A percentile compares a stretch with the other conserved stretches of the same genome.
phyloP scores from a whole-genome alignment of 441 rosid genomes.

The Melastoma candidum region DNA sequence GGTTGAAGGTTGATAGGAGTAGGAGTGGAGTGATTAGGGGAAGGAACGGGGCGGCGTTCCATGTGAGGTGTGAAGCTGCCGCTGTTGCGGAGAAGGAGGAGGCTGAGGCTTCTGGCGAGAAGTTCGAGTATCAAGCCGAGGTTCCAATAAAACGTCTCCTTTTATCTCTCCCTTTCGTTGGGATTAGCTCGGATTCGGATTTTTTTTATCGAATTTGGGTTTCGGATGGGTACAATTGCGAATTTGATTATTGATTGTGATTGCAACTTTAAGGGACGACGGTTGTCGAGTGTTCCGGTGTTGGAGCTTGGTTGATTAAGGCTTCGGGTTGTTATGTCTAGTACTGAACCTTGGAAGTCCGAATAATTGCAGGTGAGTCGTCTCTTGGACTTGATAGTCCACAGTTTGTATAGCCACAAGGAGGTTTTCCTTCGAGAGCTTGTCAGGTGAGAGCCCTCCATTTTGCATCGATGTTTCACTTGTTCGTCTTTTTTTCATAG shows the following conservation, averaged over 20 bases:
- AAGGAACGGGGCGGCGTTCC: slow-evolving; percentile 55
- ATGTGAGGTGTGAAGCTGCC: too few species aligned
- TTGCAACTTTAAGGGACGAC: too few species aligned
- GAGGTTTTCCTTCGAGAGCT: slow-evolving; percentile 92
- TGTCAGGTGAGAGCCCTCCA: slow-evolving; percentile 56
- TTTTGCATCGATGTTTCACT: not conserved
- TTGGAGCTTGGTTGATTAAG: too few species aligned
- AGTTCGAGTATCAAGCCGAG: slow-evolving; percentile 97
- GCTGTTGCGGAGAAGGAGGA: slow-evolving; percentile 67
- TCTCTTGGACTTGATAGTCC: slow-evolving; percentile 95
- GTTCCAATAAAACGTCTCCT: slow-evolving; percentile 17
- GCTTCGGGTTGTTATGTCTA: too few species aligned
- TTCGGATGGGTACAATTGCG: too few species aligned
- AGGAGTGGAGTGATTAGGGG: slow-evolving; percentile 35
- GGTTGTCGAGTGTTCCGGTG: too few species aligned
- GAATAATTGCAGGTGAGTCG: slow-evolving; percentile 63
- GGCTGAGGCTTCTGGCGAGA: slow-evolving; percentile 67
- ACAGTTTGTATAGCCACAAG: slow-evolving; percentile 97
- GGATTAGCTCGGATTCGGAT: too few species aligned
- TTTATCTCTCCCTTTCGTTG: too few species aligned
- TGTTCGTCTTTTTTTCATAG: not conserved
- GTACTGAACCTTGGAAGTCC: too few species aligned
- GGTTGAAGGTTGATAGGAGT: slow-evolving; percentile 44
- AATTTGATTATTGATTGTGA: too few species aligned
- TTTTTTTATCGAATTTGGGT: too few species aligned